phyloP scores from a whole-genome alignment of 208 protist species.

The Crithidia sp. region DNA sequence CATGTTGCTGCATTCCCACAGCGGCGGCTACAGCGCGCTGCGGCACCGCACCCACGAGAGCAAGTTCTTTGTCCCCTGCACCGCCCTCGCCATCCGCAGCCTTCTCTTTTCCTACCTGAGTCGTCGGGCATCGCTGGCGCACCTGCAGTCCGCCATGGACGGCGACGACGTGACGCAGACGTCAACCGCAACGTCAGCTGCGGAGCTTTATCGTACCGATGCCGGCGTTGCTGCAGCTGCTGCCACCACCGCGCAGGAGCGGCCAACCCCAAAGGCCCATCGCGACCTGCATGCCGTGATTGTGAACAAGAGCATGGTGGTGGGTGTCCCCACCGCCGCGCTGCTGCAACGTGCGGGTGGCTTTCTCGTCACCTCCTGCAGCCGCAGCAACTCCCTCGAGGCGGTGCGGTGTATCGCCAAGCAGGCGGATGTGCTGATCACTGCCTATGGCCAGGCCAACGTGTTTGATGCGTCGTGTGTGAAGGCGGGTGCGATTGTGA shows the following conservation, averaged over 20 bases:
- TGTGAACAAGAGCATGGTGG: constrained; percentile 93
- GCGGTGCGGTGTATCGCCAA: constrained; percentile 40
- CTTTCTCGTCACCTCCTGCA: constrained; percentile 92
- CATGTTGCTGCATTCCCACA: constrained; percentile 19
- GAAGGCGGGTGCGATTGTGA: constrained; percentile 93
- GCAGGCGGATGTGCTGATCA: constrained; percentile 92
- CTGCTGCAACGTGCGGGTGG: constrained; percentile 84
- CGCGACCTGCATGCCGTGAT: constrained; percentile 88
- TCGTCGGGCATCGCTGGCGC: constrained; percentile 19
- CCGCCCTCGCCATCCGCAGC: constrained; percentile 60
- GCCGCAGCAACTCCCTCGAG: constrained; percentile 84
- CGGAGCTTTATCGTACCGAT: too few species aligned
- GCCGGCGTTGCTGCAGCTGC: too few species aligned
- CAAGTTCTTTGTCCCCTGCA: constrained; percentile 70
- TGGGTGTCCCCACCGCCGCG: constrained; percentile 93
- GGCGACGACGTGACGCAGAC: not conserved
- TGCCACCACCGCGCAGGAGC: not conserved
- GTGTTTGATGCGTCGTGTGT: constrained; percentile 81
- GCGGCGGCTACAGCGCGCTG: constrained; percentile 29
- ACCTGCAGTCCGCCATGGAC: constrained; percentile 1
- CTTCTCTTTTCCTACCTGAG: constrained; percentile 66
- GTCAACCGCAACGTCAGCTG: not conserved
- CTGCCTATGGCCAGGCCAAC: constrained; percentile 86
- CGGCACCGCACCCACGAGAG: constrained; percentile 48
- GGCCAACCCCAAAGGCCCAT: not conserved